Evolutionary conservation across 2,329 filamentous ascomycete species (phyloP).

Genomic region (Phaeosphaeriaceae sp.): DNA sequence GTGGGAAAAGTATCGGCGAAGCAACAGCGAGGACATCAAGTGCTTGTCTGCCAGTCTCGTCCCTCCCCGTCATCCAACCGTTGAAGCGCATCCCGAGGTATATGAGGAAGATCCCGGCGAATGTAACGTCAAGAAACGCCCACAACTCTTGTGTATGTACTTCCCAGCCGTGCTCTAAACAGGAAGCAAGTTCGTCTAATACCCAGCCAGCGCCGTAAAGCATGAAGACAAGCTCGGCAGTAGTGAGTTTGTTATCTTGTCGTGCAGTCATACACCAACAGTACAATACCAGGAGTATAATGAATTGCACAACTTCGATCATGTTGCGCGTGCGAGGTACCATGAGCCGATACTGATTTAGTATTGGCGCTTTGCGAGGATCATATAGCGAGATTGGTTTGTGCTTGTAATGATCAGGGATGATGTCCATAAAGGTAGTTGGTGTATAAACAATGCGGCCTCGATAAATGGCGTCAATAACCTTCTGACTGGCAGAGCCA

Average conservation of each 20-base stretch:
- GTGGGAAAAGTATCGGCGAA: constrained; percentile 77
- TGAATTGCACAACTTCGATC: constrained; percentile 76
- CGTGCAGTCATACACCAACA: constrained; percentile 74
- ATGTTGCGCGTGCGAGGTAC: constrained; percentile 79
- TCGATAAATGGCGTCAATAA: constrained; percentile 82
- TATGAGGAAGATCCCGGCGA: constrained; percentile 71
- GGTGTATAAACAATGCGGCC: constrained; percentile 84
- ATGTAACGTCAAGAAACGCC: constrained; percentile 84
- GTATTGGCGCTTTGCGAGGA: constrained; percentile 73
- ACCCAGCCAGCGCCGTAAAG: constrained; percentile 81
- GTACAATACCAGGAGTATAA: constrained; percentile 72
- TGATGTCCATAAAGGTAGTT: constrained; percentile 79
- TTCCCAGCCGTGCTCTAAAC: constrained; percentile 76
- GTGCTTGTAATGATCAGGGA: constrained; percentile 85
- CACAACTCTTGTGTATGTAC: constrained; percentile 89
- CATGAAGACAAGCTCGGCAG: constrained; percentile 70
- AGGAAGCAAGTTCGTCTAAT: constrained; percentile 77
- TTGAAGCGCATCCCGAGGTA: constrained; percentile 74
- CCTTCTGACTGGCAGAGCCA: constrained; percentile 79
- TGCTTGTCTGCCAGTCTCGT: constrained; percentile 66
- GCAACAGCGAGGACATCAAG: constrained; percentile 80
- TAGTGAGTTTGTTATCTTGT: constrained; percentile 62
- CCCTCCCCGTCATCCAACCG: constrained; percentile 61
- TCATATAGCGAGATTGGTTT: constrained; percentile 83
- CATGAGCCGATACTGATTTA: constrained; percentile 85